These are phyloP conservation scores for Annona cherimola DNA, from an alignment of 164 flowering plant species.

Conservation along the genomic window DNA sequence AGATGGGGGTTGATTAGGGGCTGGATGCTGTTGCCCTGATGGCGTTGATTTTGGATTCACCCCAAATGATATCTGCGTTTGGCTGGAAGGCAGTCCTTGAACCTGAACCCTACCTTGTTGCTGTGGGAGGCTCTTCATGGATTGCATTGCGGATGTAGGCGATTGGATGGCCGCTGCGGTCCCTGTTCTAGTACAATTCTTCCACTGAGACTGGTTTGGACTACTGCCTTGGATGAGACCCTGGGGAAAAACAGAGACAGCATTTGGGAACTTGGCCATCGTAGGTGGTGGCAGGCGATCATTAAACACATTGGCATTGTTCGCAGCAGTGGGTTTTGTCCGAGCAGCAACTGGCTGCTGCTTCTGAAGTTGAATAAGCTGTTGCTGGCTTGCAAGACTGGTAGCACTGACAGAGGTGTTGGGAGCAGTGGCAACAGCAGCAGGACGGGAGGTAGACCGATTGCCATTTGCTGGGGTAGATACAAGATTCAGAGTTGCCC, in stretches of 20 bases:
- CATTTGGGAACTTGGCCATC: conserved; percentile 53
- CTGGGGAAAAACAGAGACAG: conserved; percentile 51
- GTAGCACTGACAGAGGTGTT: conserved; percentile 20
- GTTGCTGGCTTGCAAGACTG: conserved; percentile 33
- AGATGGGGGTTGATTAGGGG: conserved; percentile 41
- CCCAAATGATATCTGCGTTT: conserved; percentile 81
- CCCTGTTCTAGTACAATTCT: conserved; percentile 41
- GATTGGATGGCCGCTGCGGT: conserved; percentile 38
- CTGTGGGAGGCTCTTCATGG: conserved; percentile 55
- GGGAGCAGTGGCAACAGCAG: conserved; percentile 16
- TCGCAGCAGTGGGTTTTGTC: conserved; percentile 41
- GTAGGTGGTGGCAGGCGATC: conserved; percentile 52
- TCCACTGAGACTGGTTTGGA: conserved; percentile 79
- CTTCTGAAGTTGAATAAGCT: conserved; percentile 17
- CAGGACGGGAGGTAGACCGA: conserved; percentile 31
- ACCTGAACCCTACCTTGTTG: conserved; percentile 51
- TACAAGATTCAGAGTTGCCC: conserved; percentile 46
- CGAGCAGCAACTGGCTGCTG: conserved; percentile 44
- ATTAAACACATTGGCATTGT: conserved; percentile 45
- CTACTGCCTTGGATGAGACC: conserved; percentile 46
- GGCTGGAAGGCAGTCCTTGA: conserved; percentile 20
- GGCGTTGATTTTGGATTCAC: conserved; percentile 43
- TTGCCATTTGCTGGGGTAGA: conserved; percentile 24
- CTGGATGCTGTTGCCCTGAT: conserved; percentile 32
- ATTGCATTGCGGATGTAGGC: conserved; percentile 31